Evolutionary conservation across 805 yeast species (phyloP).

Genomic region (Myxozyma geophila): DNA sequence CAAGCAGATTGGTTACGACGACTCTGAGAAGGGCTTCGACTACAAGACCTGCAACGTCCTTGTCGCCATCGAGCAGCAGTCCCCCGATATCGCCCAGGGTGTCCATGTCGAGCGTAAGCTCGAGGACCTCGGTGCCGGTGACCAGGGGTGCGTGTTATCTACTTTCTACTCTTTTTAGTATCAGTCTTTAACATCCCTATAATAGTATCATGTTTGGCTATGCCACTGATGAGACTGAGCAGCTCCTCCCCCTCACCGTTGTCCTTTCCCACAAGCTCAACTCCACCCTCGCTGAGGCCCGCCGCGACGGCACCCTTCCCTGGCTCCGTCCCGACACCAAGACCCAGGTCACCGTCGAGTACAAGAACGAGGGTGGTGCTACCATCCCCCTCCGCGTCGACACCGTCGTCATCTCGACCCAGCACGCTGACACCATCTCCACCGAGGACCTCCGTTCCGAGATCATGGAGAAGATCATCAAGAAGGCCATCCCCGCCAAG

Average conservation of each 20-base stretch:
- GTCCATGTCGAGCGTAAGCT: constrained; percentile 91
- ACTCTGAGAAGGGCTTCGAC: constrained; percentile 95
- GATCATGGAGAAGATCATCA: constrained; percentile 77
- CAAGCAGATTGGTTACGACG: constrained; percentile 97
- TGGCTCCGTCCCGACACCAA: constrained; percentile 99
- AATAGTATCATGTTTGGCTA: constrained; percentile 96
- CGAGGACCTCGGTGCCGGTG: constrained; percentile 99
- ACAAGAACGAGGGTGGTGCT: constrained; percentile 92
- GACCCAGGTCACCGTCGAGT: constrained; percentile 99
- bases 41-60: constrained; percentile 99
- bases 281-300: constrained; percentile 94
- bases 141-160: constrained; percentile 61
- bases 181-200: not conserved
- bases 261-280: constrained; percentile 94
- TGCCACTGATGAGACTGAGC: constrained; percentile 98
- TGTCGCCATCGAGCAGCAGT: constrained; percentile 99
- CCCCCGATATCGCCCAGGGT: constrained; percentile 99
- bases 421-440: constrained; percentile 94
- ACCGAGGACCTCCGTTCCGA: constrained; percentile 88
- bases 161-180: not conserved
- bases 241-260: constrained; percentile 92
- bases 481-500: constrained; percentile 89
- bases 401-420: constrained; percentile 96
- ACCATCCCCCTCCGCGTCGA: constrained; percentile 95
- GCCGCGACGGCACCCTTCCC: constrained; percentile 90